Percentiles rank a stretch among this genome's conserved stretches.
phyloP scores from a whole-genome alignment of 164 flowering plant species.

The Euptelea pleiosperma region DNA sequence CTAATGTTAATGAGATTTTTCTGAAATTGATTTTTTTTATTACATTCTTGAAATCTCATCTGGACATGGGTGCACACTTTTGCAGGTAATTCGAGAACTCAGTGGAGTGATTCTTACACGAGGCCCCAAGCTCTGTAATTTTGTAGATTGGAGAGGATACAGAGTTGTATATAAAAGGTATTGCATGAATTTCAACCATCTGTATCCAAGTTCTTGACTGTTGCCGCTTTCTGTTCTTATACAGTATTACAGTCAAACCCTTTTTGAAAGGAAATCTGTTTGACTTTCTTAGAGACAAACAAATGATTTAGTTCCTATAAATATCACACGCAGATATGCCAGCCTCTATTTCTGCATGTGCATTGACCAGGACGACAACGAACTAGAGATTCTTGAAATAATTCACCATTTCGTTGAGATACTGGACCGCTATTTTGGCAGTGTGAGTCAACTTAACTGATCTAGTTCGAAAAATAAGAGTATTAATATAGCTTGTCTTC shows the following conservation, averaged over 20 bases:
- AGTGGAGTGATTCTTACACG: conserved; percentile 81
- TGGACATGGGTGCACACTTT: background rate
- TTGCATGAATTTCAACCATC: background rate
- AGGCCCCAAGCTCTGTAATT: conserved; percentile 90
- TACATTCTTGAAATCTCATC: background rate
- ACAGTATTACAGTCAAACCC: too few species aligned
- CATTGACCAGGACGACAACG: conserved; percentile 85
- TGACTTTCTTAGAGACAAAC: background rate
- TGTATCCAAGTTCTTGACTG: background rate
- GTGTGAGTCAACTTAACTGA: conserved; percentile 54
- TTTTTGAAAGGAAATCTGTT: too few species aligned
- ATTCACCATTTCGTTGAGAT: conserved; percentile 93
- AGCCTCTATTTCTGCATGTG: conserved; percentile 97
- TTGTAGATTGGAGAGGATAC: conserved; percentile 91
- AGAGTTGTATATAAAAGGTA: conserved; percentile 94
- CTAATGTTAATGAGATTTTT: too few species aligned
- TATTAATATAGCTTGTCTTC: background rate
- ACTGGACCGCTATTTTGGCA: conserved; percentile 91
- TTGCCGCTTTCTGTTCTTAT: background rate
- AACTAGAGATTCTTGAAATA: conserved; percentile 77
- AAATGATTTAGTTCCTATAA: background rate
- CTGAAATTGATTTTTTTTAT: too few species aligned
- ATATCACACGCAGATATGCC: conserved; percentile 54
- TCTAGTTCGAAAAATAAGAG: too few species aligned
- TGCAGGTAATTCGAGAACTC: conserved; percentile 79